Base-by-base conservation (phyloP, 352 stramenopile species). In the Elongisporangium anandrum region DNA sequence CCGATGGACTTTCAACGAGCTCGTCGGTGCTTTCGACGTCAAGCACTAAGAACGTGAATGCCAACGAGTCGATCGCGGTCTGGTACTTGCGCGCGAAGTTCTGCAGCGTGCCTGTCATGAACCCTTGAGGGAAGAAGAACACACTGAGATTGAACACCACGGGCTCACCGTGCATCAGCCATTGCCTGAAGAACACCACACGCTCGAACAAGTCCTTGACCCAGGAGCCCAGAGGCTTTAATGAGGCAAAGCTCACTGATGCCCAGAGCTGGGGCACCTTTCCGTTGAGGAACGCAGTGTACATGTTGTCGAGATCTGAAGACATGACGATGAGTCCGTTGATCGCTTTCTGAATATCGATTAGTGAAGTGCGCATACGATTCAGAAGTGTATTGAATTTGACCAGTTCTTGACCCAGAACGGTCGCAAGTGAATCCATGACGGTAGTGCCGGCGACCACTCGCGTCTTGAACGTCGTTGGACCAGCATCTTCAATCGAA, bases 61-160 rank as follows among this genome's bases (percentile, higher is more conserved):
- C 79, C 12, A 98, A 73, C 16, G 88, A 96, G 69, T 98, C 95
- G 66, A 98, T 98, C 8, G 95, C 90, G 19, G 97, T 87, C 57
- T 95, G 82, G 72, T 98, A 98, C 66, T 98, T 98, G 47, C 95
- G 77, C 6, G 94, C 92, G 75, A 96, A 98, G 52, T 96, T 98
- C 63, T 98, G 94, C 29, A 98, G 66, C 17, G 88, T 97, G 39
- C 90, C 94, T 5, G 95, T 98, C 92, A 98, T 98, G 72, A 98
- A 98, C 17, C 94, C 80, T 65, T 98, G 94, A 1, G 94, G 95
- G 61, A 98, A 98, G 75, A 98, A 98, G 69, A 98, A 98, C 3
- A 95, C 90, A 50, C 92, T 88, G 8, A 98, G 77, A 22, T 88
- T 78, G 63, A 98, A 98, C 16, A 90, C 80, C 0, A 81, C 69